Evolutionary conservation across 441 rosid species (phyloP), one percentile per base, ranked within the genome.

Genomic region (Eutrema salsugineum): DNA sequence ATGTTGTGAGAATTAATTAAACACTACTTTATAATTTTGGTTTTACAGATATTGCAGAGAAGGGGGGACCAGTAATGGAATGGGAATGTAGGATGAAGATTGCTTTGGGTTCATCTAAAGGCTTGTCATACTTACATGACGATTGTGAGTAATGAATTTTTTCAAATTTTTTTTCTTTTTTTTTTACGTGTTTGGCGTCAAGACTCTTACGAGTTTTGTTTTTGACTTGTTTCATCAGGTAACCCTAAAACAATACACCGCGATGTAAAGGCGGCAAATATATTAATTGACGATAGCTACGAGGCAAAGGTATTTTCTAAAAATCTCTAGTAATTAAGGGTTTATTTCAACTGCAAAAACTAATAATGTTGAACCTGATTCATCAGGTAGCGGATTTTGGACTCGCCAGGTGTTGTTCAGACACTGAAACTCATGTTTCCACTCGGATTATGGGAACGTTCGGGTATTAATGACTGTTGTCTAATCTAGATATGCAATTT

Each of bases 331-430:
- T n/a, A n/a, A n/a, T n/a, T n/a, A n/a, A n/a, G n/a, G 20, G 17
- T 30, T 6, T 5, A 12, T 36, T 32, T 59, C 55, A 57, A 59
- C 9, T 62, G 17, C 3, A 2, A 11, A 59, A 5, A n/a, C 12
- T 35, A 42, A 22, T n/a, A 15, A 48, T 30, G 50, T 19, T 68
- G 55, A 30, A 11, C 11, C 11, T 44, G 42, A 58, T 33, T 68
- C 8, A 71, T 77, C 82, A 88, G 91, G 82, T 88, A 68, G 89
- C 91, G 9, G 94, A 88, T 85, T 86, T 88, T 80, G 91, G 94
- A 70, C 87, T 88, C 10, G 91, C 89, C 1, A 86, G 77, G 79
- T 77, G 54, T 74, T 69, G 83, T 30, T 81, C 81, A 24, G 89
- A 85, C 49, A 80, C 78, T 7, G 84, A 83, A 55, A 86, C 94